Evolutionary conservation across 2,329 filamentous ascomycete genomes (phyloP).

Genomic region (Cercospora beticola): DNA sequence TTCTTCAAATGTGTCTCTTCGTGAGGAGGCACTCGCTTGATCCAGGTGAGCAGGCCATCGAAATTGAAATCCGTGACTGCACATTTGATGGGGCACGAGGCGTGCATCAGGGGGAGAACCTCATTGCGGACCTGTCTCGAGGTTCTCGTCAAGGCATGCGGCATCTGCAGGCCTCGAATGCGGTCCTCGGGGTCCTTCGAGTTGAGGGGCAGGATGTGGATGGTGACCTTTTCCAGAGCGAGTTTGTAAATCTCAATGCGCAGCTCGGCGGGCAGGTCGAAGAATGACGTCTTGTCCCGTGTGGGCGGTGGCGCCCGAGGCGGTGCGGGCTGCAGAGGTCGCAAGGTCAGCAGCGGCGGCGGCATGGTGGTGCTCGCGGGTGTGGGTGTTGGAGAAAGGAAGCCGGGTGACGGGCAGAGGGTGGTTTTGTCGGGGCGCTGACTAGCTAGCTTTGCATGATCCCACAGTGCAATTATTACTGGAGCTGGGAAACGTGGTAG

Average conservation of each 20-base stretch:
- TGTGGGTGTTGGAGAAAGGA: conserved; percentile 17
- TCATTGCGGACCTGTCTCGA: conserved; percentile 35
- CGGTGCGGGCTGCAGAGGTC: conserved; percentile 20
- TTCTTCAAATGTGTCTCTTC: conserved; percentile 32
- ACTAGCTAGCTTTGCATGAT: conserved; percentile 16
- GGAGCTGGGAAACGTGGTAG: conserved; percentile 14
- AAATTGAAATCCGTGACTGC: conserved; percentile 38
- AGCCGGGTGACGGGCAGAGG: conserved; percentile 1
- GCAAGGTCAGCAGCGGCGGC: conserved; percentile 19
- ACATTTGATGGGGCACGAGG: conserved; percentile 32
- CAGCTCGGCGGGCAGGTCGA: conserved; percentile 37
- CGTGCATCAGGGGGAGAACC: conserved; percentile 36
- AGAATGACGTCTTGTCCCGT: conserved; percentile 23
- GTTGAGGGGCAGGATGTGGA: conserved; percentile 34
- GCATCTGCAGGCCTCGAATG: conserved; percentile 15
- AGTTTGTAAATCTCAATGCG: conserved; percentile 37
- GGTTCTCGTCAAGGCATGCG: conserved; percentile 32
- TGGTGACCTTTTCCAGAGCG: conserved; percentile 31
- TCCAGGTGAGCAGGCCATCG: conserved; percentile 33
- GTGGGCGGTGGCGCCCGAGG: conserved; percentile 17
- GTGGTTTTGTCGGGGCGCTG: conserved; percentile 9
- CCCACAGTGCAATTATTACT: conserved; percentile 2
- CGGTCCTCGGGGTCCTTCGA: conserved; percentile 18
- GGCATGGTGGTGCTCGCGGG: conserved; percentile 12
- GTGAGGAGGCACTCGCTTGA: conserved; percentile 32